phyloP scores from a whole-genome alignment of 192 early-diverging fungal species.

The Dissophora ornata region DNA sequence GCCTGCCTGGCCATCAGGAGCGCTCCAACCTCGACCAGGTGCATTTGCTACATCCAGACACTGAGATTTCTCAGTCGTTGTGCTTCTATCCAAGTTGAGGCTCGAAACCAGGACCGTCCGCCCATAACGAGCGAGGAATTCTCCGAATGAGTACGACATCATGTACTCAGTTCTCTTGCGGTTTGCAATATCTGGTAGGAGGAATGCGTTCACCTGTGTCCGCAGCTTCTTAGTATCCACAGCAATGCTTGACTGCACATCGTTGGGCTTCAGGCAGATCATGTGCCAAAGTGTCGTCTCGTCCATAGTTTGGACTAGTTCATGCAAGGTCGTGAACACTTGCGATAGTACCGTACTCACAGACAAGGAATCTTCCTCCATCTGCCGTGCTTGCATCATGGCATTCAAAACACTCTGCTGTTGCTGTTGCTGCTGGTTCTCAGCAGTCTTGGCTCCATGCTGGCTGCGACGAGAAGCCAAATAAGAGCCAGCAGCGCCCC shows the following conservation, averaged over 20 bases:
- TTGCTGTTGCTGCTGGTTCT: slow-evolving; percentile 17
- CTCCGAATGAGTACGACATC: slow-evolving; percentile 71
- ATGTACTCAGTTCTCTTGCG: slow-evolving; percentile 79
- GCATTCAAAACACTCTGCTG: slow-evolving; percentile 10
- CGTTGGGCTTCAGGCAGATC: slow-evolving; percentile 82
- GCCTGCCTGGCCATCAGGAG: slow-evolving; percentile 61
- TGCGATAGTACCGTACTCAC: slow-evolving; percentile 67
- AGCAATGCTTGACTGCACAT: slow-evolving; percentile 56
- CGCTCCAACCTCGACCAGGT: slow-evolving; percentile 40
- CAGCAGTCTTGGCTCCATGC: slow-evolving; percentile 31
- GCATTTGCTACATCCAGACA: slow-evolving; percentile 36
- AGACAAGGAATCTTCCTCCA: slow-evolving; percentile 54
- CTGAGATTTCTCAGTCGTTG: slow-evolving; percentile 30
- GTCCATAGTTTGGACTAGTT: slow-evolving; percentile 80
- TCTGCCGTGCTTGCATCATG: slow-evolving; percentile 31
- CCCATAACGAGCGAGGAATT: slow-evolving; percentile 80
- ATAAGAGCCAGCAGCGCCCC: slow-evolving; percentile 9
- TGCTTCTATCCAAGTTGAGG: slow-evolving; percentile 20
- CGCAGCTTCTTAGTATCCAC: slow-evolving; percentile 74
- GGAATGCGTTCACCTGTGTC: slow-evolving; percentile 75
- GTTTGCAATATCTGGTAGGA: slow-evolving; percentile 76
- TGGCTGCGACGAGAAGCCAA: slow-evolving; percentile 58
- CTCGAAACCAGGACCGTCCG: slow-evolving; percentile 55
- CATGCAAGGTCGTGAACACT: slow-evolving; percentile 75
- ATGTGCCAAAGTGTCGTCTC: slow-evolving; percentile 87